These are phyloP conservation scores for Apiotrichum akiyoshidainum DNA, from an alignment of 1,284 basidiomycete genomes.

Conservation along the genomic window DNA sequence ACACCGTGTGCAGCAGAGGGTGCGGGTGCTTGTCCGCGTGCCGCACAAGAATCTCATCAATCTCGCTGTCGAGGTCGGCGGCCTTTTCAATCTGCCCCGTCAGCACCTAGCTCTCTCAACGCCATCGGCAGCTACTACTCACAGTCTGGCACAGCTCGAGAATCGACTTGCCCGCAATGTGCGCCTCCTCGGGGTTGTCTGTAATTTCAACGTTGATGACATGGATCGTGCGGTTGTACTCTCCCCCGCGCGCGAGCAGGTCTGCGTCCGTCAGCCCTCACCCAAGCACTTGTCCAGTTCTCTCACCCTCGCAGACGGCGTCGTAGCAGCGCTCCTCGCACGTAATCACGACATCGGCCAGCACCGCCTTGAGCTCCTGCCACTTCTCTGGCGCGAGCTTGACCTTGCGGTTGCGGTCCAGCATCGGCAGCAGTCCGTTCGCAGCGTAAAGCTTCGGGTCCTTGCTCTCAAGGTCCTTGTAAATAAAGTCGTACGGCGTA, in stretches of 20 bases:
- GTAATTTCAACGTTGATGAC: constrained; percentile 98
- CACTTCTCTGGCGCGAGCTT: constrained; percentile 93
- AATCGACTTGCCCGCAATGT: constrained; percentile 92
- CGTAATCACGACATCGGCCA: constrained; percentile 95
- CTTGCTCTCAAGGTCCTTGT: constrained; percentile 83
- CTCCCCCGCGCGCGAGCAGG: constrained; percentile 79
- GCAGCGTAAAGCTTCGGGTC: constrained; percentile 88
- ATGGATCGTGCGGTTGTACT: constrained; percentile 90
- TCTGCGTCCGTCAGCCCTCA: constrained; percentile 59
- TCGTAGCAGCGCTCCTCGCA: constrained; percentile 99
- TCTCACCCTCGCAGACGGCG: constrained; percentile 93
- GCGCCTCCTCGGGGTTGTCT: constrained; percentile 98
- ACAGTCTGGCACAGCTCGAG: constrained; percentile 88
- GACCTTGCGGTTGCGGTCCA: constrained; percentile 89
- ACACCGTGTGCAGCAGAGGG: constrained; percentile 83
- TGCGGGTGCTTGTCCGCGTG: constrained; percentile 92
- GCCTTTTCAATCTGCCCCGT: constrained; percentile 74
- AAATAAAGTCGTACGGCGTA: constrained; percentile 97
- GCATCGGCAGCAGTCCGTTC: constrained; percentile 95
- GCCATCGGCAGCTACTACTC: constrained; percentile 53
- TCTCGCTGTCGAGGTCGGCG: constrained; percentile 84
- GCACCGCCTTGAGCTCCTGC: constrained; percentile 76
- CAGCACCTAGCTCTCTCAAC: not conserved
- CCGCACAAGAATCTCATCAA: constrained; percentile 73
- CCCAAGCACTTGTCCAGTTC: too few relatives aligned